phyloP scores from a whole-genome alignment of 2,329 filamentous ascomycete genomes.

The Trichoderma arundinaceum region DNA sequence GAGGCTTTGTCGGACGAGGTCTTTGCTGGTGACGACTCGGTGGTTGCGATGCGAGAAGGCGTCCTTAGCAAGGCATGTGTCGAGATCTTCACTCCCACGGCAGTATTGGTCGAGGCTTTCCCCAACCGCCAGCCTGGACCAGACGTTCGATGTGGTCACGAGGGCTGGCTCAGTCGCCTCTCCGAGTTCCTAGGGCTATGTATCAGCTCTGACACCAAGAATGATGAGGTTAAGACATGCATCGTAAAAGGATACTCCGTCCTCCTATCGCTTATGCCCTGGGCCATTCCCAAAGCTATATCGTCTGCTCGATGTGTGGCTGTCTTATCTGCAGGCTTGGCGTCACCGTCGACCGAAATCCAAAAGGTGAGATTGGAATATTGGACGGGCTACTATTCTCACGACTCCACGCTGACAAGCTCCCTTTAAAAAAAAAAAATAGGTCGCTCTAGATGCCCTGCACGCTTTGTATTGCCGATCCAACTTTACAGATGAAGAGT shows the following conservation, averaged over 20 bases:
- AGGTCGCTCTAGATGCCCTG: slow-evolving; percentile 83
- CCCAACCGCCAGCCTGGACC: slow-evolving; percentile 72
- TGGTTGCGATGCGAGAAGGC: slow-evolving; percentile 81
- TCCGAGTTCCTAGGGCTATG: slow-evolving; percentile 76
- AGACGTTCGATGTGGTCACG: slow-evolving; percentile 74
- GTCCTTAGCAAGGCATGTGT: slow-evolving; percentile 88
- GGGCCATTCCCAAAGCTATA: slow-evolving; percentile 86
- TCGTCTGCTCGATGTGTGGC: slow-evolving; percentile 72
- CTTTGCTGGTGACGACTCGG: slow-evolving; percentile 87
- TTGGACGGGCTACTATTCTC: background rate
- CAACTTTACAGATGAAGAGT: slow-evolving; percentile 78
- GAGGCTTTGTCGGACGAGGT: slow-evolving; percentile 94
- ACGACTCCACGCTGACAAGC: slow-evolving; percentile 35
- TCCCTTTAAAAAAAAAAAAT: slow-evolving; percentile 25
- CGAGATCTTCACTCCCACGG: slow-evolving; percentile 86
- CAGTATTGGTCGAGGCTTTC: slow-evolving; percentile 76
- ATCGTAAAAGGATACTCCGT: slow-evolving; percentile 78
- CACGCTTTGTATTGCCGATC: slow-evolving; percentile 79
- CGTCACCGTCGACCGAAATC: slow-evolving; percentile 71
- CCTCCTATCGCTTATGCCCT: slow-evolving; percentile 79
- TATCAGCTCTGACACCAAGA: slow-evolving; percentile 67
- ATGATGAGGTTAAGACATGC: slow-evolving; percentile 70
- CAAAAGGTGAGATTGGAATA: slow-evolving; percentile 63
- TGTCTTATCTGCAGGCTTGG: slow-evolving; percentile 73
- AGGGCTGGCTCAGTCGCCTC: slow-evolving; percentile 86